Evolutionary conservation across 257 asterid species (phyloP).

Genomic region (Dorcoceras hygrometricum): DNA sequence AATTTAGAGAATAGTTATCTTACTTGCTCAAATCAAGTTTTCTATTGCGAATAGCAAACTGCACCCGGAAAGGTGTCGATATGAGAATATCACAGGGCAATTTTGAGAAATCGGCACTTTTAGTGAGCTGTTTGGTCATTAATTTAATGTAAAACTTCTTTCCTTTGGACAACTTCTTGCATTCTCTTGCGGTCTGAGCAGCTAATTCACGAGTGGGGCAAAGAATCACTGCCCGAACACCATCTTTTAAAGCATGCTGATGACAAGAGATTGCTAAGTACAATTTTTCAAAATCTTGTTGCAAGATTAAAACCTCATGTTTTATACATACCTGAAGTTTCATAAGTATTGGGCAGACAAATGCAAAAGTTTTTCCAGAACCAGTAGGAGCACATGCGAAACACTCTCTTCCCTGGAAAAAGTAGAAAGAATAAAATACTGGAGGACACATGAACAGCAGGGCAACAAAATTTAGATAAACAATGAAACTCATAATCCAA

Average conservation of each 20-base stretch:
- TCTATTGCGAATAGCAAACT: constrained; percentile 66
- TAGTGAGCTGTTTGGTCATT: constrained; percentile 85
- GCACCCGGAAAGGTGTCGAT: constrained; percentile 75
- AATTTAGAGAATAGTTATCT: constrained; percentile 27
- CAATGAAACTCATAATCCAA: constrained; percentile 8
- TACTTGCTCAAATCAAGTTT: constrained; percentile 93
- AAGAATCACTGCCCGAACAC: constrained; percentile 80
- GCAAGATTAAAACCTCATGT: background rate
- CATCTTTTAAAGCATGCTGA: constrained; percentile 75
- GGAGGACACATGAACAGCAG: background rate
- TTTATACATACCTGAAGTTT: constrained; percentile 59
- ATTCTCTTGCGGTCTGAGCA: constrained; percentile 94
- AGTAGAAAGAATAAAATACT: background rate
- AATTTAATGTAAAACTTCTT: constrained; percentile 73
- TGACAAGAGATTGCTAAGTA: constrained; percentile 28
- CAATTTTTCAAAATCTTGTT: constrained; percentile 7
- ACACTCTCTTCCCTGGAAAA: constrained; percentile 84
- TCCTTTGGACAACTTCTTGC: constrained; percentile 80
- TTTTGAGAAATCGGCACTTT: constrained; percentile 74
- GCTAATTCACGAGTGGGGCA: constrained; percentile 96
- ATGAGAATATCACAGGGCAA: constrained; percentile 91
- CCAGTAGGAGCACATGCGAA: constrained; percentile 96
- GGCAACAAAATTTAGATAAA: constrained; percentile 6
- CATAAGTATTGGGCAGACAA: constrained; percentile 76
- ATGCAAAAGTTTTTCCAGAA: constrained; percentile 93